Percentiles rank a stretch among this genome's conserved stretches.
Evolutionary conservation across 2,329 filamentous ascomycete species (phyloP).

Genomic region (Cercospora brassicicola): DNA sequence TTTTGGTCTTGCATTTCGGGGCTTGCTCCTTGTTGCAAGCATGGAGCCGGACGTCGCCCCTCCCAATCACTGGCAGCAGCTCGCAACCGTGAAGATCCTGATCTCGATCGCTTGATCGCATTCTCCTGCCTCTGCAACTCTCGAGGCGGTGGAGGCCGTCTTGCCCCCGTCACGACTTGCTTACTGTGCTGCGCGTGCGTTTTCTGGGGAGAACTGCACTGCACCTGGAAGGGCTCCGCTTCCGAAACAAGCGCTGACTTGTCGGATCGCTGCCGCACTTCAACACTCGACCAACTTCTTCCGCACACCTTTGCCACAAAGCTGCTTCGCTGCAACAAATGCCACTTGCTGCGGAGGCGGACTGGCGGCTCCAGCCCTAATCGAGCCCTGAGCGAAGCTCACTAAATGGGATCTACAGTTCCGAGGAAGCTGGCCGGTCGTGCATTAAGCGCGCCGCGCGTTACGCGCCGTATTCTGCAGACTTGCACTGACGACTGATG

Average conservation of each 20-base stretch:
- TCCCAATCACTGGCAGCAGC: background rate
- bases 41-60: background rate
- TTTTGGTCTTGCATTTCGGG: background rate
- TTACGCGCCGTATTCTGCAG: background rate
- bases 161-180: background rate
- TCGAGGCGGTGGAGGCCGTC: background rate
- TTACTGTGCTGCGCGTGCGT: background rate
- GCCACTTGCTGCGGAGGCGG: background rate
- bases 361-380: background rate
- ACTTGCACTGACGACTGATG: background rate
- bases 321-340: background rate
- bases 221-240: background rate
- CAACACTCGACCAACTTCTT: background rate
- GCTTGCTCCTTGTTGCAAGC: background rate
- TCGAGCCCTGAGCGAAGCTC: background rate
- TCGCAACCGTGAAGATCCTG: background rate
- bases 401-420: background rate
- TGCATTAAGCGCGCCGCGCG: background rate
- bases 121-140: background rate
- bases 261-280: background rate
- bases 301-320: background rate
- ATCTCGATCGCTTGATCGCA: background rate
- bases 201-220: background rate
- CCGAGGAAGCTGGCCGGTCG: background rate
- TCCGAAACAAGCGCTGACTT: background rate